A percentile compares a stretch with the other conserved stretches of the same genome.
These are phyloP conservation scores for Sambucus nigra DNA, from an alignment of 129 eudicot genomes.

Conservation along the genomic window DNA sequence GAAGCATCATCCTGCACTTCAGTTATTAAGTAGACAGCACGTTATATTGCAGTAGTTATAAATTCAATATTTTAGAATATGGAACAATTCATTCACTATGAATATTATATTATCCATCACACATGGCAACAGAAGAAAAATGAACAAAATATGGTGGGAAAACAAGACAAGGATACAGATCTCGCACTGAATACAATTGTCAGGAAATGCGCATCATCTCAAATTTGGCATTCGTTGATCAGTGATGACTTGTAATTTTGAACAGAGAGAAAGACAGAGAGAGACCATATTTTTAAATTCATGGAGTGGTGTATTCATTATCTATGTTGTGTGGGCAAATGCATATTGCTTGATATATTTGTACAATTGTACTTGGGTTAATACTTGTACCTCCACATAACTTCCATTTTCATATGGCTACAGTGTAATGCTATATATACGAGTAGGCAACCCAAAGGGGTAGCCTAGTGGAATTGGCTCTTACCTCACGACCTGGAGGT, in stretches of 20 bases:
- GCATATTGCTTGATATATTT: too few relatives aligned
- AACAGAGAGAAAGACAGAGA: not conserved
- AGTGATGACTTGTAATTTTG: too few relatives aligned
- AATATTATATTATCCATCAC: not conserved
- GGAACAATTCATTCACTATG: not conserved
- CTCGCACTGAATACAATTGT: not conserved
- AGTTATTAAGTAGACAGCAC: slow-evolving; percentile 15
- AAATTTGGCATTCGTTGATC: not conserved
- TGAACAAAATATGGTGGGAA: not conserved
- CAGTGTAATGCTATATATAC: too few relatives aligned
- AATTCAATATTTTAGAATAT: not conserved
- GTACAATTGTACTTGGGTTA: too few relatives aligned
- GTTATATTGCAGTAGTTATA: not conserved
- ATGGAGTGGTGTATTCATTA: too few relatives aligned
- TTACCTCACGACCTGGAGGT: too few relatives aligned
- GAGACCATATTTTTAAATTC: not conserved
- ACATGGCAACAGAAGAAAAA: not conserved
- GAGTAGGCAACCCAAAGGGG: too few relatives aligned
- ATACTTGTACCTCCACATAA: too few relatives aligned
- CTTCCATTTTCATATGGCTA: too few relatives aligned
- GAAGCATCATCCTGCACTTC: slow-evolving; percentile 92
- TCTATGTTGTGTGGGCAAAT: too few relatives aligned
- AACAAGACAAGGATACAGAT: not conserved
- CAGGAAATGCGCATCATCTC: not conserved
- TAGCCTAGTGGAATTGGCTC: too few relatives aligned